Percentiles rank a stretch among this genome's conserved stretches.
Conservation (phyloP, 495 filamentous ascomycete species). For the Darksidea phi region DNA sequence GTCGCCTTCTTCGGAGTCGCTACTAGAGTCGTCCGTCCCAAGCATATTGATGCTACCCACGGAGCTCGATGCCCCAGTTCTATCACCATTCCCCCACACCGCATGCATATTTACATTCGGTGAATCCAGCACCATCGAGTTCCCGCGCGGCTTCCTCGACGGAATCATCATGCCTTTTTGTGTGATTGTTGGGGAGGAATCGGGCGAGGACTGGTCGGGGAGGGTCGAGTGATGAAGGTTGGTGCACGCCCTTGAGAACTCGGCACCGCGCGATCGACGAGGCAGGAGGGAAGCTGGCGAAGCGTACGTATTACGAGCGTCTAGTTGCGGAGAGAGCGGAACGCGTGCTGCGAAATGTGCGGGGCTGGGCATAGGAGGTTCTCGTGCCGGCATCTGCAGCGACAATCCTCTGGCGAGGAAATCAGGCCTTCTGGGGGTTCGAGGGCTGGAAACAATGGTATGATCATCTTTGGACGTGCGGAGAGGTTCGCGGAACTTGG, state of each 20-base stretch:
- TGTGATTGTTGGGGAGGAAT: constrained; percentile 84
- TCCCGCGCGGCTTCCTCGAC: constrained; percentile 50
- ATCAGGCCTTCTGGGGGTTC: constrained; percentile 62
- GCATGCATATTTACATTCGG: constrained; percentile 44
- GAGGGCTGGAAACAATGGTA: constrained; percentile 51
- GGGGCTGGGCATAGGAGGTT: constrained; percentile 51
- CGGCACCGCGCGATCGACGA: constrained; percentile 78
- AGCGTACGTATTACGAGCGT: constrained; percentile 77
- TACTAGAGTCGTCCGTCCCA: constrained; percentile 71
- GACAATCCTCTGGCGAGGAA: constrained; percentile 63
- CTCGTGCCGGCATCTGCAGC: constrained; percentile 68
- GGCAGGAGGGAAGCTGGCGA: constrained; percentile 82
- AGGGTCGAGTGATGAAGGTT: constrained; percentile 95
- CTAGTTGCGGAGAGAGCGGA: constrained; percentile 82
- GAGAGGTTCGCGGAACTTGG: constrained; percentile 60
- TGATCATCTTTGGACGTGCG: constrained; percentile 78
- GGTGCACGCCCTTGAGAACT: constrained; percentile 91
- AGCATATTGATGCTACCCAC: constrained; percentile 80
- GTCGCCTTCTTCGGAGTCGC: constrained; percentile 73
- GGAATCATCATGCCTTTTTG: constrained; percentile 80
- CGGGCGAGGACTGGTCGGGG: constrained; percentile 84
- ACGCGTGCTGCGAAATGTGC: constrained; percentile 60
- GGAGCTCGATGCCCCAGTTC: constrained; percentile 75
- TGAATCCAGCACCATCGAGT: constrained; percentile 48
- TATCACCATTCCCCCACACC: constrained; percentile 58